Evolutionary conservation across 306 rosid species (phyloP), one percentile per base, ranked within the genome.

Genomic region (Lathyrus oleraceus): DNA sequence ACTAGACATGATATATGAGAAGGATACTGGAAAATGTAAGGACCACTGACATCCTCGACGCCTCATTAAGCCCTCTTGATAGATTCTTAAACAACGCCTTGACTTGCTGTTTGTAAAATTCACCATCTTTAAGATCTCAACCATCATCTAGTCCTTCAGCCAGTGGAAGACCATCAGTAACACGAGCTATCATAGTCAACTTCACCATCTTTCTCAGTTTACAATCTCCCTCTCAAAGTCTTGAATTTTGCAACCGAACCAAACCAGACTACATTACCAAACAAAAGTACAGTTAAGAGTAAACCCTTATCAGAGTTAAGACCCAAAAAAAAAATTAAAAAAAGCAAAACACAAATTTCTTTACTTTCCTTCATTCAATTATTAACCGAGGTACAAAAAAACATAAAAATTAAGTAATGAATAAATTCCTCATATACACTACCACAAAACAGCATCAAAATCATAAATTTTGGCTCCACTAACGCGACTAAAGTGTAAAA

Each of bases 1-100:
- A 64, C 40, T 65, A 70, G 20, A 44, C 45, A 74, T 64, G 21
- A n/a, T 60, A 53, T 42, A 67, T 21, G 74, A 70, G 61, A 81
- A 87, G 96, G 98, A 94, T 94, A 90, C 97, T 88, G 97, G 76
- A 94, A 87, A 72, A 94, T 35, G 43, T 87, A 94, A 61, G 98
- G 96, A 48, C 97, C 97, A 13, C 61, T 3, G 98, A 90, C 98
- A 94, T 94, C 87, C 97, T 90, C 8, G 98, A 94, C 67, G 98
- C 80, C 76, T 88, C 97, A 80, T 90, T 90, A 60, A 84, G 97
- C 48, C 96, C 87, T 77, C 87, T 84, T 47, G 98, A 88, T 43
- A 90, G 89, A 85, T 85, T 90, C 84, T 94, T 94, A 77, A 94
- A 94, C 84, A 94, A 62, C 32, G 97, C 83, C 84, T 94, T 94